A percentile compares a stretch with the other conserved stretches of the same genome.
Conservation (phyloP, 1,284 basidiomycete genomes). For the Earliella scabrosa region DNA sequence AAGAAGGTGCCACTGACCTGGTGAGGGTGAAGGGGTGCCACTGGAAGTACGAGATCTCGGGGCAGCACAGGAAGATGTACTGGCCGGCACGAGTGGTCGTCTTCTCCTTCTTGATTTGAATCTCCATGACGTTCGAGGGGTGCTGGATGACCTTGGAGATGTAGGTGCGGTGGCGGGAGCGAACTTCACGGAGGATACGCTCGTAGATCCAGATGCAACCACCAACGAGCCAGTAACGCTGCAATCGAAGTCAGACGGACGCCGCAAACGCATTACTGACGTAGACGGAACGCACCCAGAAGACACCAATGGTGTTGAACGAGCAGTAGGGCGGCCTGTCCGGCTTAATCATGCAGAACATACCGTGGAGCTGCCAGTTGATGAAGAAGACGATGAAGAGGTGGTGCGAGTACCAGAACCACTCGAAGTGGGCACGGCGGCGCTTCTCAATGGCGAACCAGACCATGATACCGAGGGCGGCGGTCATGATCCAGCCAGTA, state of each 20-base stretch:
- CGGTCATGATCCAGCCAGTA: constrained; percentile 94
- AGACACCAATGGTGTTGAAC: constrained; percentile 83
- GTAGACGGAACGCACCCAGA: constrained; percentile 70
- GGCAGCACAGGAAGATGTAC: constrained; percentile 88
- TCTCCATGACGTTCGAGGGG: constrained; percentile 87
- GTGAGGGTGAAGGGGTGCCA: constrained; percentile 95
- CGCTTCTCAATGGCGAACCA: constrained; percentile 83
- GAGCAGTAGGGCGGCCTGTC: constrained; percentile 87
- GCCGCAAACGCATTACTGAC: background rate
- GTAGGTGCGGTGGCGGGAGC: constrained; percentile 86
- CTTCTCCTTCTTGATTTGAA: constrained; percentile 94
- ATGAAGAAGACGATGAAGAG: constrained; percentile 91
- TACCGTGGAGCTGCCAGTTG: constrained; percentile 90
- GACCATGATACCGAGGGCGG: constrained; percentile 73
- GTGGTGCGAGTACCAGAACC: constrained; percentile 91
- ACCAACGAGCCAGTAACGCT: constrained; percentile 90
- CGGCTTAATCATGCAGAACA: constrained; percentile 95
- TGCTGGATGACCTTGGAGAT: constrained; percentile 94
- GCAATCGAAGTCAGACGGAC: constrained; percentile 8
- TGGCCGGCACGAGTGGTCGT: constrained; percentile 80
- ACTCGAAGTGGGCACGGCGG: constrained; percentile 74
- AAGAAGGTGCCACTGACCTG: constrained; percentile 43
- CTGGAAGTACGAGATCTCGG: constrained; percentile 90
- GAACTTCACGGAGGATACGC: constrained; percentile 85
- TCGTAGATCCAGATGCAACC: constrained; percentile 85